These are phyloP conservation scores for Coemansia sp. DNA, from an alignment of 192 early-diverging fungal species.

Conservation along the genomic window DNA sequence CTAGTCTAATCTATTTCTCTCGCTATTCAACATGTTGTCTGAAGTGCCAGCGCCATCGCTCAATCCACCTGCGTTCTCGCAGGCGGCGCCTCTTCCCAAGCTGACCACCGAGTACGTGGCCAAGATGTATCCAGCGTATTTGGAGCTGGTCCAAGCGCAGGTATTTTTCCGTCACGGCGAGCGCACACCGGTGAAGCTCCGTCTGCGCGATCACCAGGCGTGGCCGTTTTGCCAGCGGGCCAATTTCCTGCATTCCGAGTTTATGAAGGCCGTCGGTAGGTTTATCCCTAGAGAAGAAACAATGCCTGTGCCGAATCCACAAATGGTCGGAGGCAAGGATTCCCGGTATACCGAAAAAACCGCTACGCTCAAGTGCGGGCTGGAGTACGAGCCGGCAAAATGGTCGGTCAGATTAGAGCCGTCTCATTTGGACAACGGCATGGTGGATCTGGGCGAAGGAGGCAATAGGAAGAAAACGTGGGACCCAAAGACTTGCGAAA, in stretches of 20 bases:
- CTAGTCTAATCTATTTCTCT: no score
- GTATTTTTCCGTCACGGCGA: conserved; percentile 53
- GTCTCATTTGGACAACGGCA: background rate
- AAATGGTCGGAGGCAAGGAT: background rate
- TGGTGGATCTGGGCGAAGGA: background rate
- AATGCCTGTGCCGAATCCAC: conserved; percentile 23
- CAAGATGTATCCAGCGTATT: conserved; percentile 24
- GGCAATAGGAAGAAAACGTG: conserved; percentile 1
- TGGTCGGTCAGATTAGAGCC: conserved; percentile 30
- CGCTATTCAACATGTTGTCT: background rate
- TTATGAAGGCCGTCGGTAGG: conserved; percentile 36
- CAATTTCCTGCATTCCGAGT: conserved; percentile 37
- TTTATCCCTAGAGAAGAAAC: conserved; percentile 31
- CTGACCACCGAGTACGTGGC: conserved; percentile 25
- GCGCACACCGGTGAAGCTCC: conserved; percentile 24
- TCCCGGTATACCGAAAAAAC: conserved; percentile 20
- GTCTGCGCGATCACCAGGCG: conserved; percentile 2
- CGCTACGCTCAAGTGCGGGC: conserved; percentile 22
- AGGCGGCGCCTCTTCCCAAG: conserved; percentile 31
- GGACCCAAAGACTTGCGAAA: conserved; percentile 24
- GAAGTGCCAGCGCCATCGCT: background rate
- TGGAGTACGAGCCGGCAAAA: conserved; percentile 36
- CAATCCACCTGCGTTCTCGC: conserved; percentile 13
- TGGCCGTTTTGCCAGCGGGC: conserved; percentile 36
- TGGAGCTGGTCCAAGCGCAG: conserved; percentile 42